phyloP scores from a whole-genome alignment of 2,329 filamentous ascomycete genomes.

The Knufia petricola region DNA sequence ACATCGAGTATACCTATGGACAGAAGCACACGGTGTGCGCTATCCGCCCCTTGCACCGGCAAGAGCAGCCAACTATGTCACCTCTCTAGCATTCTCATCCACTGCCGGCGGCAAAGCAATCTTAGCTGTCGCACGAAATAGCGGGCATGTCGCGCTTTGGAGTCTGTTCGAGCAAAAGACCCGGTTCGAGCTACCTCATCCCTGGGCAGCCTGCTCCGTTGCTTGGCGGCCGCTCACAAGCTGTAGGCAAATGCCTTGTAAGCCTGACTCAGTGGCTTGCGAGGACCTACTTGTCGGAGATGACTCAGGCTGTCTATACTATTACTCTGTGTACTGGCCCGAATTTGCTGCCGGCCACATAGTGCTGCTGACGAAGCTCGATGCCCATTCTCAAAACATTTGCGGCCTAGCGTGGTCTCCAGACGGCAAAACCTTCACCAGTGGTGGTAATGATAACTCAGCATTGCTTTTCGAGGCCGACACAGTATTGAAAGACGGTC shows the following conservation, averaged over 20 bases:
- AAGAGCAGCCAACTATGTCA: constrained; percentile 51
- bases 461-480: constrained; percentile 71
- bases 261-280: constrained; percentile 43
- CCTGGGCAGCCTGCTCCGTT: constrained; percentile 65
- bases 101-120: constrained; percentile 64
- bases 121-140: constrained; percentile 71
- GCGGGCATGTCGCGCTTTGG: constrained; percentile 67
- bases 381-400: constrained; percentile 76
- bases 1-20: constrained; percentile 78
- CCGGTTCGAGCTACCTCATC: constrained; percentile 66
- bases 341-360: constrained; percentile 48
- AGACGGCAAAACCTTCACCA: constrained; percentile 67
- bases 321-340: constrained; percentile 85
- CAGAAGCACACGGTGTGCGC: constrained; percentile 60
- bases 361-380: constrained; percentile 65
- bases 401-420: constrained; percentile 85
- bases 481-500: constrained; percentile 39
- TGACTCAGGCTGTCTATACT: constrained; percentile 70
- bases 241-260: constrained; percentile 40
- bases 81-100: constrained; percentile 85
- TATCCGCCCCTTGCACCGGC: constrained; percentile 47
- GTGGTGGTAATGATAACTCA: constrained; percentile 84
- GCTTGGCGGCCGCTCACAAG: constrained; percentile 63
- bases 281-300: constrained; percentile 86
- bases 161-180: constrained; percentile 56